Conservation (phyloP, 345 rosid genomes). For the Pistacia integerrima region DNA sequence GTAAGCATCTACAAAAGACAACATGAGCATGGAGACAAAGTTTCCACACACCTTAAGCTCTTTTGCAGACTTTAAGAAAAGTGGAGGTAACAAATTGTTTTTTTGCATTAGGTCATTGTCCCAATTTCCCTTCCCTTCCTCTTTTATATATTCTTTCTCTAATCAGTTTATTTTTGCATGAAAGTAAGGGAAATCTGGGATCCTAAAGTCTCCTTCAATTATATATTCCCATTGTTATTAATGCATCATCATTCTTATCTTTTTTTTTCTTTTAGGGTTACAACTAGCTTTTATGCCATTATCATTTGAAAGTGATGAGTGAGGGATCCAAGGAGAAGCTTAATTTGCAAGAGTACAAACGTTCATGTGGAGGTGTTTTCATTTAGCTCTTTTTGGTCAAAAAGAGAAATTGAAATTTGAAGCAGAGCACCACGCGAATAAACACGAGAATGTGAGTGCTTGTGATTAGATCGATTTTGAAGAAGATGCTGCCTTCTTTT, state of each 20-base stretch:
- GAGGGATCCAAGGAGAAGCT: constrained; percentile 53
- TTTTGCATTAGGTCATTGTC: constrained; percentile 36
- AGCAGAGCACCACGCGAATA: constrained; percentile 23
- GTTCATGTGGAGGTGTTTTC: constrained; percentile 30
- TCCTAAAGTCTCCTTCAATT: constrained; percentile 27
- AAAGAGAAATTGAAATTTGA: constrained; percentile 20
- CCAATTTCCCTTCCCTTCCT: neutral
- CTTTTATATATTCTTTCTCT: constrained; percentile 8
- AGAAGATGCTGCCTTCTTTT: constrained; percentile 30
- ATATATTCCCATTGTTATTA: neutral
- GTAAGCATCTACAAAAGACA: constrained; percentile 41
- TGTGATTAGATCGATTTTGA: constrained; percentile 26
- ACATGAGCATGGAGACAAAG: constrained; percentile 41
- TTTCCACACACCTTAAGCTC: constrained; percentile 36
- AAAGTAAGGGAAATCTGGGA: constrained; percentile 56
- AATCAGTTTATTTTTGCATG: constrained; percentile 35
- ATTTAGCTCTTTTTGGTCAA: constrained; percentile 31
- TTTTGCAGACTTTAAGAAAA: constrained; percentile 53
- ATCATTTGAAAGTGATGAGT: constrained; percentile 54
- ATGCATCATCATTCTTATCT: constrained; percentile 4
- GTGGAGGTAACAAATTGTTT: constrained; percentile 36
- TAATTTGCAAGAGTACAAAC: neutral
- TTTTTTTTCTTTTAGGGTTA: constrained; percentile 14
- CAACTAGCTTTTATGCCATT: constrained; percentile 19
- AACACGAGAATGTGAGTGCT: constrained; percentile 13